Evolutionary conservation across 306 rosid genomes (phyloP).

Genomic region (Cucumis hystrix): DNA sequence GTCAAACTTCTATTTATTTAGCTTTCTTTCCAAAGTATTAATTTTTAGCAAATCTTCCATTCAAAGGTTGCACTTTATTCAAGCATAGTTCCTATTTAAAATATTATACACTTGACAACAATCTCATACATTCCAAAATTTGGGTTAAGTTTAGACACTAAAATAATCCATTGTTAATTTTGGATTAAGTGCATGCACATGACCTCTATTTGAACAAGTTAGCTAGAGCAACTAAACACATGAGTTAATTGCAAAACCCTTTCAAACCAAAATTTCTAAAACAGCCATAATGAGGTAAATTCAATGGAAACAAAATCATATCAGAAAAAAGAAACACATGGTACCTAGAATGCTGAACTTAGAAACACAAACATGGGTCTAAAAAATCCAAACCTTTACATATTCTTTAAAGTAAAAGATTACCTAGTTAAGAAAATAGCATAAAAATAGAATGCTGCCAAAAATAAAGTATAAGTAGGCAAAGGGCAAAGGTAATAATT

Average conservation of each 20-base stretch:
- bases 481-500: slow-evolving; percentile 1
- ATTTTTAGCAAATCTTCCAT: neutral
- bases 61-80: neutral
- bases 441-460: neutral
- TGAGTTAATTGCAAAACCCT: neutral
- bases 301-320: neutral
- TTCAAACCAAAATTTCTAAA: neutral
- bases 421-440: neutral
- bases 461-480: neutral
- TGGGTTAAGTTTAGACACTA: neutral
- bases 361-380: neutral
- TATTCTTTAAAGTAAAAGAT: neutral
- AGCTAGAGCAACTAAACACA: neutral
- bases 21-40: no score
- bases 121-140: neutral
- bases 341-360: neutral
- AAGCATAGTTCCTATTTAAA: neutral
- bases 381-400: neutral
- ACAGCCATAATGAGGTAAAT: neutral
- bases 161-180: no score
- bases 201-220: neutral
- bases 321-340: neutral
- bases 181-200: neutral
- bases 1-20: neutral
- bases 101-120: neutral